Evolutionary conservation across 108 stramenopile species (phyloP).

Genomic region (Skeletonema costatum): DNA sequence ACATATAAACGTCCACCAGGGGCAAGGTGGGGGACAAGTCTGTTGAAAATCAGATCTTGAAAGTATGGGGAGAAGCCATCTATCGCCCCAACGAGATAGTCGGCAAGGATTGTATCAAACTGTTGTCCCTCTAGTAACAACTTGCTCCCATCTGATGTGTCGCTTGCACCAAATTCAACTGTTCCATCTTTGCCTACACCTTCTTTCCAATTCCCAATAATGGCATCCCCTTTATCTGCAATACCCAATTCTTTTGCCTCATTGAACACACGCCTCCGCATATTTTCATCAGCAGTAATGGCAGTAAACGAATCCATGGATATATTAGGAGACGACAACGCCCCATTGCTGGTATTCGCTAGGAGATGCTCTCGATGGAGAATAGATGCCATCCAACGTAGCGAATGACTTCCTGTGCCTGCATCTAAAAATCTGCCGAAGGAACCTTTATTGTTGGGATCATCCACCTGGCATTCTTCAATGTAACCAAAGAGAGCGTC

Average conservation of each 20-base stretch:
- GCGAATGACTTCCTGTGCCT: constrained; percentile 91
- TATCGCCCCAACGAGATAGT: constrained; percentile 96
- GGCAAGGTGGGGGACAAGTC: constrained; percentile 73
- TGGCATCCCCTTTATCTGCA: constrained; percentile 56
- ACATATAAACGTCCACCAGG: constrained; percentile 93
- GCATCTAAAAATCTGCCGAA: constrained; percentile 90
- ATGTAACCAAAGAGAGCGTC: constrained; percentile 85
- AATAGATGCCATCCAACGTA: constrained; percentile 91
- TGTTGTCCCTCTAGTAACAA: constrained; percentile 23
- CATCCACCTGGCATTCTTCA: constrained; percentile 66
- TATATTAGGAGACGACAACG: constrained; percentile 34
- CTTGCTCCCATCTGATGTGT: neutral
- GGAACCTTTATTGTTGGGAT: constrained; percentile 8
- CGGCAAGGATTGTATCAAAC: constrained; percentile 89
- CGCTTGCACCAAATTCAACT: neutral
- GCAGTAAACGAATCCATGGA: constrained; percentile 69
- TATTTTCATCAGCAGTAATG: constrained; percentile 86
- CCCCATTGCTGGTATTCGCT: constrained; percentile 14
- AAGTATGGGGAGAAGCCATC: constrained; percentile 95
- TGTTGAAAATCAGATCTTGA: constrained; percentile 89
- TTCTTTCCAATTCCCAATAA: constrained; percentile 91
- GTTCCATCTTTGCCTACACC: constrained; percentile 21
- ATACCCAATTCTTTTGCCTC: constrained; percentile 69
- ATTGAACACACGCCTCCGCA: constrained; percentile 64
- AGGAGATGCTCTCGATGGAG: constrained; percentile 48